Conservation (phyloP, 768 basidiomycete genomes). For the Tricholoma flavovirens region DNA sequence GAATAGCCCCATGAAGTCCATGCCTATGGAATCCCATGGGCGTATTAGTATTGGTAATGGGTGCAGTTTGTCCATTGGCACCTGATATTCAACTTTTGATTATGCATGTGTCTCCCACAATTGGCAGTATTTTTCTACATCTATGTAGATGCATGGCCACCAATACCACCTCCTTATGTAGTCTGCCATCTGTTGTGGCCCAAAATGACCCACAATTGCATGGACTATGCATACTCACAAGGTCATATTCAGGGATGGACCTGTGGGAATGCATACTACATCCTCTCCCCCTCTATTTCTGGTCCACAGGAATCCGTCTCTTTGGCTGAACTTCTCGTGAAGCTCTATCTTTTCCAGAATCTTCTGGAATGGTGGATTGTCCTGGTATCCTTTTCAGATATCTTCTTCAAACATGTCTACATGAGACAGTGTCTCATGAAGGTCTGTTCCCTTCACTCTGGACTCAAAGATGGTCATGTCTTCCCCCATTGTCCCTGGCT, state of each 20-base stretch:
- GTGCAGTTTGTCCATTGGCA: neutral
- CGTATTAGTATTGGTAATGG: neutral
- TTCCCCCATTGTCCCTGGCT: neutral
- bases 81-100: neutral
- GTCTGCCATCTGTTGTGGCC: conserved; percentile 18
- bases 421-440: neutral
- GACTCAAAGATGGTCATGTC: neutral
- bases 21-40: neutral
- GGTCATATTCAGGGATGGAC: neutral
- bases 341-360: neutral
- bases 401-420: neutral
- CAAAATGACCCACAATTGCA: conserved; percentile 26
- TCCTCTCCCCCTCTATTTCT: neutral
- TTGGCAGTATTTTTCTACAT: neutral
- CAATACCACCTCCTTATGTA: conserved; percentile 24
- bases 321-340: neutral
- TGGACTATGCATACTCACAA: conserved; percentile 18
- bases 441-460: neutral
- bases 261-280: conserved; percentile 18
- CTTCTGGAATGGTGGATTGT: neutral
- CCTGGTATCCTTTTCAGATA: neutral
- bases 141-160: conserved; percentile 13
- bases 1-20: neutral
- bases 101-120: neutral
- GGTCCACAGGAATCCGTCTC: neutral